Base-by-base conservation (phyloP, 768 basidiomycete genomes). In the Russula vinacea region DNA sequence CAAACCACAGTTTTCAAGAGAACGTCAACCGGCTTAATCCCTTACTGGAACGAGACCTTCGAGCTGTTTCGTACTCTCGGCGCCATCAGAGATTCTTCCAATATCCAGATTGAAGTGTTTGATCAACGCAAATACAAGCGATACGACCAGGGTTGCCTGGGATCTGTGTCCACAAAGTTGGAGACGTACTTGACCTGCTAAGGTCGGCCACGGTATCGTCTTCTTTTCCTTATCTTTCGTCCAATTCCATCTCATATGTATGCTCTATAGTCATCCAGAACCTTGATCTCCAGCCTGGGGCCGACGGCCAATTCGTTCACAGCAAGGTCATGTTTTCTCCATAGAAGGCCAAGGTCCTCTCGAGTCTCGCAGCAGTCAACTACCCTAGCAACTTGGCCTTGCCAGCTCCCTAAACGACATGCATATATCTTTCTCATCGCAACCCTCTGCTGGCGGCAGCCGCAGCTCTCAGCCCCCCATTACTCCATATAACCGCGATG, bases 91-190 rank as follows among this genome's bases (percentile, higher is more conserved):
- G 86, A 84, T 65, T 85, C 85, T 33, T 93, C 92, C 40, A 80
- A 84, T 69, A 81, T 95, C 71, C 81, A 83, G 29, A 89, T 95
- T 52, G 92, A 95, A 77, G 84, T 96, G n/a, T 94, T 94, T 72
- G 94, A 96, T 79, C 87, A 92, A 75, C 83, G 85, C 72, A 92
- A 90, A 75, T 94, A 91, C 77, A 92, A 83, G 77, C 86, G 86
- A 74, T 84, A 87, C 70, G 93, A 94, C 73, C 93, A 94, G 78
- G 92, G 78, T 10, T 81, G 78, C 73, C 74, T 82, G 35, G 81
- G 81, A 55, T 77, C 80, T 24, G 78, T 82, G 73, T 79, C 80
- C 59, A 68, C 68, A 76, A 74, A 45, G 74, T 79, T 24, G 70
- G 74, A 33, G 75, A 78, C 62, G 74, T 79, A 2, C 68, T 79